Evolutionary conservation across 805 yeast species (phyloP), one percentile per base, ranked within the genome.

Genomic region (Ogataea sp.): DNA sequence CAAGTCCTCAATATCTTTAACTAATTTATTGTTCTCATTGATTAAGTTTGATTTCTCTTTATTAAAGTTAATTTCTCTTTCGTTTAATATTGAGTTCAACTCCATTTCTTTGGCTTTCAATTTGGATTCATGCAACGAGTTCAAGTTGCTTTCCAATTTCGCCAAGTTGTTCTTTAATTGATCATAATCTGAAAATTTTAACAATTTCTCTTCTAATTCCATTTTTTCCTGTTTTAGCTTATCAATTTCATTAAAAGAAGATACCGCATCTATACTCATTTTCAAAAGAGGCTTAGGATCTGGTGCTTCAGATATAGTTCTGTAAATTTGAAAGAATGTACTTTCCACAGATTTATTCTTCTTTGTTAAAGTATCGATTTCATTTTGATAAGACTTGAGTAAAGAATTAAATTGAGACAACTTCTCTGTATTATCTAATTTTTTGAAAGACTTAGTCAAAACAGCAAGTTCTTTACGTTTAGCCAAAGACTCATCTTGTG

Each of bases 201-300:
- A 62, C 30, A 85, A 54, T 53, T 78, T 77, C 36, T 80, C 82
- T 43, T 75, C 74, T 39, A 81, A 58, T 13, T 52, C 52, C 4
- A 56, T 55, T 40, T 69, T 71, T 47, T 83, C 84, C 20, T 64
- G 61, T 42, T 70, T 69, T 36, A 83, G 59, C 9, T 59, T 59
- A 3, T 68, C 71, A 6, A 71, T 62, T 38, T 83, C 86, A 17
- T 71, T 65, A 6, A 46, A 27, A 3, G 55, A 44, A 3, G 70
- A 58, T 7, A 82, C 75, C 5, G 85, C 73, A 37, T 80, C 85
- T 21, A 83, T 55, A 1, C 89, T 75, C 29, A 78, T 71, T 49
- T 83, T 83, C 42, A 90, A 62, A 32, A 89, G 59, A 4, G 95
- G 94, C 44, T 72, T 75, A 1, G 97, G 97, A 62, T 90, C 97